phyloP scores from a whole-genome alignment of 306 rosid species.

The Vigna radiata region DNA sequence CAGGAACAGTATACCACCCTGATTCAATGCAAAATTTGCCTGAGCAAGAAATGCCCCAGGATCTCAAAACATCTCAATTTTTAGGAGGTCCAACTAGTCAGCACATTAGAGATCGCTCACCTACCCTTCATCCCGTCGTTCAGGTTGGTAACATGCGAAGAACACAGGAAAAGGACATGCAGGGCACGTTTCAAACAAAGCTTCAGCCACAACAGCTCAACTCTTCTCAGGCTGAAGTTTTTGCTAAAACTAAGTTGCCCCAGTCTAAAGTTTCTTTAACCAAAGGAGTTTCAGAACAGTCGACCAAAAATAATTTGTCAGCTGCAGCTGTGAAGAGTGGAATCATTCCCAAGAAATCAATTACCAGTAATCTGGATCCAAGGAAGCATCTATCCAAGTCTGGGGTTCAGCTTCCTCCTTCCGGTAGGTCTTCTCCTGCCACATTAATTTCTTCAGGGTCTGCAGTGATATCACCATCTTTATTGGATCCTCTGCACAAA shows the following conservation, averaged over 20 bases:
- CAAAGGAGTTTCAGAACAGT: slow-evolving; percentile 59
- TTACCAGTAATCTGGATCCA: slow-evolving; percentile 47
- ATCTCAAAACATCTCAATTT: slow-evolving; percentile 57
- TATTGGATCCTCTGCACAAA: slow-evolving; percentile 56
- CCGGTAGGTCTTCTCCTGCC: slow-evolving; percentile 54
- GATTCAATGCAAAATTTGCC: slow-evolving; percentile 58
- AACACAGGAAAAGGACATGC: slow-evolving; percentile 61
- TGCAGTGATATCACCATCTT: slow-evolving; percentile 52
- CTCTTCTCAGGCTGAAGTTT: slow-evolving; percentile 53
- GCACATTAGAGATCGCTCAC: slow-evolving; percentile 56
- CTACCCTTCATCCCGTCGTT: slow-evolving; percentile 49
- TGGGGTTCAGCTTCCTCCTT: slow-evolving; percentile 52
- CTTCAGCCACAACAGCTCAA: slow-evolving; percentile 50
- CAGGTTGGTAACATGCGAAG: slow-evolving; percentile 54
- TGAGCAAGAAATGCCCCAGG: slow-evolving; percentile 52
- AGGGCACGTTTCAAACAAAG: slow-evolving; percentile 55
- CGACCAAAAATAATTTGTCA: slow-evolving; percentile 69
- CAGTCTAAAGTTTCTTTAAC: slow-evolving; percentile 50
- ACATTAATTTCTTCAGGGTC: slow-evolving; percentile 54
- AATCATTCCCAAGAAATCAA: slow-evolving; percentile 60
- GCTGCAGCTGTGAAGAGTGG: slow-evolving; percentile 84
- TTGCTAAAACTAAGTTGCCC: slow-evolving; percentile 50
- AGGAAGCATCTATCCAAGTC: slow-evolving; percentile 55
- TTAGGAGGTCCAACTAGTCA: slow-evolving; percentile 57
- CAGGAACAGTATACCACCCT: slow-evolving; percentile 48